A percentile compares a stretch with the other conserved stretches of the same genome.
Conservation (phyloP, 139 green algal genomes). For the Chlorokybus atmophyticus region DNA sequence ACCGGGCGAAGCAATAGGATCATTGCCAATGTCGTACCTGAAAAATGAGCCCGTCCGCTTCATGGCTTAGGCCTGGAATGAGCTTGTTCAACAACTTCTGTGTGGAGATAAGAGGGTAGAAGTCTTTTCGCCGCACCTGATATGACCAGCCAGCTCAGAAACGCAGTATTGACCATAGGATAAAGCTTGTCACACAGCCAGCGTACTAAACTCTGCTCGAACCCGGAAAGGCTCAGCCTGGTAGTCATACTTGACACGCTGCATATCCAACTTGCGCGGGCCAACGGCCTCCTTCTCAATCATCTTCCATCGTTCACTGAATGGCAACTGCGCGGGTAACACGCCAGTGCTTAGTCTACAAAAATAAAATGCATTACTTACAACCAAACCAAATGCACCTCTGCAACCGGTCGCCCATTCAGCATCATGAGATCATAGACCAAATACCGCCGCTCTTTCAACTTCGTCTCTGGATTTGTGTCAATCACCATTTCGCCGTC, state of each 20-base stretch:
- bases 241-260: constrained; percentile 8
- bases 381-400: background rate
- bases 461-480: constrained; percentile 13
- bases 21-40: no score
- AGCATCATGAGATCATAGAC: constrained; percentile 79
- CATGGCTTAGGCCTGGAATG: constrained; percentile 66
- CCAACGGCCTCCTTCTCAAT: constrained; percentile 37
- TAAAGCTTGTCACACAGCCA: background rate
- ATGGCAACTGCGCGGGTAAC: no score
- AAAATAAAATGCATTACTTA: background rate
- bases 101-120: constrained; percentile 50
- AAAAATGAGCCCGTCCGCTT: constrained; percentile 86
- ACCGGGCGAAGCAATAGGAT: no score
- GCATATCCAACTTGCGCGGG: constrained; percentile 34
- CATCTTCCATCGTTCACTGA: constrained; percentile 22
- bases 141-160: background rate
- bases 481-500: constrained; percentile 96
- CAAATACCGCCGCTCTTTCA: constrained; percentile 32
- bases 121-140: constrained; percentile 68
- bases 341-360: no score
- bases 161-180: background rate
- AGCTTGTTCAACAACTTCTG: constrained; percentile 53
- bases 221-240: constrained; percentile 14
- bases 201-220: background rate
- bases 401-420: constrained; percentile 29